These are phyloP conservation scores for Pyrus communis DNA, from an alignment of 306 rosid genomes.

Conservation along the genomic window DNA sequence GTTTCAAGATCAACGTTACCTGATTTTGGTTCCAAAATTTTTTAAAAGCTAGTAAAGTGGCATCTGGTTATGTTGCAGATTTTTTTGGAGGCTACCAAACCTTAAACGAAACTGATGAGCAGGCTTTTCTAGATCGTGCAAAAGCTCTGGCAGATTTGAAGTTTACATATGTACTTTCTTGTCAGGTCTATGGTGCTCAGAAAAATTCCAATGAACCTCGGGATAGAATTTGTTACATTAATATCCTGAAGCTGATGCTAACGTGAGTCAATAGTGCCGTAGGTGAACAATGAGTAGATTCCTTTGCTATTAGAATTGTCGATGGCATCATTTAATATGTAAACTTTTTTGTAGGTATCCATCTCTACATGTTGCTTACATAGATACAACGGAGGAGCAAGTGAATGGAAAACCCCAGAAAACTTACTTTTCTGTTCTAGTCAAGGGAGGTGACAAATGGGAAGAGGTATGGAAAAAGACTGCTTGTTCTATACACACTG, in stretches of 20 bases:
- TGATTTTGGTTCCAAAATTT: conserved; percentile 1
- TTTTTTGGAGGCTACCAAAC: conserved; percentile 34
- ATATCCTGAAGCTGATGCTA: conserved; percentile 76
- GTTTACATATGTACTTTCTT: conserved; percentile 91
- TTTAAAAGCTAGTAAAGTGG: neutral
- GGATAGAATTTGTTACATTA: conserved; percentile 48
- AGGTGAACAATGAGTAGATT: conserved; percentile 1
- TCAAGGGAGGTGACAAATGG: conserved; percentile 84
- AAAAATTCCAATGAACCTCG: conserved; percentile 45
- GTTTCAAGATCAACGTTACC: neutral
- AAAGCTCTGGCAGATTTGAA: conserved; percentile 84
- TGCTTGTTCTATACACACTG: neutral
- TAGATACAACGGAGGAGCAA: conserved; percentile 67
- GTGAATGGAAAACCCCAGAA: conserved; percentile 41
- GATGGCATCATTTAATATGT: conserved; percentile 19
- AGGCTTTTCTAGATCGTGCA: conserved; percentile 5
- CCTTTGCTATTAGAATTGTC: neutral
- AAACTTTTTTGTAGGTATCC: conserved; percentile 40
- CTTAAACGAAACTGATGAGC: conserved; percentile 9
- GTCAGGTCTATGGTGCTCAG: conserved; percentile 75
- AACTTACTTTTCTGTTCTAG: conserved; percentile 68
- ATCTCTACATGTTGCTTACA: conserved; percentile 90
- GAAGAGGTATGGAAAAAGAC: conserved; percentile 62
- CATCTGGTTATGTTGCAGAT: conserved; percentile 33
- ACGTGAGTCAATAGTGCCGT: conserved; percentile 45